Base-by-base conservation (phyloP, 1,284 basidiomycete genomes). In the Ustilago bromivora region DNA sequence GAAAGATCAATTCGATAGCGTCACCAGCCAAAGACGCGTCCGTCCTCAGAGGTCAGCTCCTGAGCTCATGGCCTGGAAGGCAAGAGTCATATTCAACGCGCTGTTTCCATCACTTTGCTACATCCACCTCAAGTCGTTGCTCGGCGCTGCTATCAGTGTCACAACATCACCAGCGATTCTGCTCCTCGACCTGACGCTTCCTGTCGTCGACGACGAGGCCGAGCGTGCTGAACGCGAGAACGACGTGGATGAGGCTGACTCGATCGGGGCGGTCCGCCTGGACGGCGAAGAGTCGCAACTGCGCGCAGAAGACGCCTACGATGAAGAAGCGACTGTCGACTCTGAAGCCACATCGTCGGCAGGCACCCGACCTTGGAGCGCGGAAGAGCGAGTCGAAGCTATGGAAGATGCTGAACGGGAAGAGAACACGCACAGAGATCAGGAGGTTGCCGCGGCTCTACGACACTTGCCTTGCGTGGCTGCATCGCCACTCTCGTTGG, bases 131-230 rank as follows among this genome's bases (percentile, higher is more conserved):
- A 96, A 96, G 86, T 91, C 92, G 11, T 81, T 91, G 61, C 77
- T 93, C 8, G 93, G 92, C 4, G 91, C 91, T 86, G 87, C 93
- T 19, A 92, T 93, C 0, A 91, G 92, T 0, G 80, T 97, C 15
- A 89, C 96, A 63, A 94, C 94, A 8, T 91, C 92, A 0, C 96
- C 96, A 0, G 94, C 95, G 0, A 91, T 98, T 7, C 88, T 97
- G 84, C 88, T 89, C 12, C 88, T 99, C 59, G 98, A 95, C 0
- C 82, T 98, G 17, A 98, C 96, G 0, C 88, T 98, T 7, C 96
- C 96, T 3, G 95, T 98, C 4, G 93, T 95, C 2, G 88, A 88
- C 58, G 88, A 89, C 71, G 86, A 86, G 7, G 80, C 83, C 1
- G 84, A 41, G 90, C 91, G 79, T 87, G 89, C 57, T n/a, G 66